phyloP scores from a whole-genome alignment of 2,329 filamentous ascomycete genomes.

The Annulohypoxylon truncatum region DNA sequence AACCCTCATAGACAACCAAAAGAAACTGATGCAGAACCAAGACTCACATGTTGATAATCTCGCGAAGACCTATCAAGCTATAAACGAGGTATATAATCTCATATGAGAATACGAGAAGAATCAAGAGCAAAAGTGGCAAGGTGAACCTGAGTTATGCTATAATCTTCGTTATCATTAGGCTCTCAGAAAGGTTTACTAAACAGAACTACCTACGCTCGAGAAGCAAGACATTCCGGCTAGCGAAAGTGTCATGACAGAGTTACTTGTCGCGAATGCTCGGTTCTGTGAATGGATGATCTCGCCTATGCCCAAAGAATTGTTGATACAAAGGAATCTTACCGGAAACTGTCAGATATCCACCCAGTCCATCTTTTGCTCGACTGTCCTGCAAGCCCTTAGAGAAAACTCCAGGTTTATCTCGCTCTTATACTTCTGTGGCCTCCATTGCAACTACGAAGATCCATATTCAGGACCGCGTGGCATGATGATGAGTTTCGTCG shows the following conservation, averaged over 20 bases:
- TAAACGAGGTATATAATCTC: neutral
- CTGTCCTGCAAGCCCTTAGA: slow-evolving; percentile 1
- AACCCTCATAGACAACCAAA: neutral
- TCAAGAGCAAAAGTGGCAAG: neutral
- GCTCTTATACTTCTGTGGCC: neutral
- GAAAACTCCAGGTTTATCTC: slow-evolving; percentile 4
- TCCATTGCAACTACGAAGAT: neutral
- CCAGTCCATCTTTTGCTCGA: slow-evolving; percentile 4
- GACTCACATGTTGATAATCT: neutral
- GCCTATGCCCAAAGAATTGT: neutral
- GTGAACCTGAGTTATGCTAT: neutral
- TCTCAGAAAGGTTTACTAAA: neutral
- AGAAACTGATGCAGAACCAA: neutral
- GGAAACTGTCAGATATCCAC: neutral
- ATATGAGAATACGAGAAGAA: neutral
- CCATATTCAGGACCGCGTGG: neutral
- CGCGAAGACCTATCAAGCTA: neutral
- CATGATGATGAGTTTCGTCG: slow-evolving; percentile 18
- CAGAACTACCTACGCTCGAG: neutral
- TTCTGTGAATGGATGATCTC: slow-evolving; percentile 7
- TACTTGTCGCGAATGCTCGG: neutral
- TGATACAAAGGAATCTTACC: neutral
- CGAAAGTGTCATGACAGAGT: slow-evolving; percentile 1
- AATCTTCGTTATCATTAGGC: neutral
- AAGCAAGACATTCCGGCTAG: neutral